phyloP scores from a whole-genome alignment of 2,329 filamentous ascomycete genomes.

The Arachnopeziza araneosa region DNA sequence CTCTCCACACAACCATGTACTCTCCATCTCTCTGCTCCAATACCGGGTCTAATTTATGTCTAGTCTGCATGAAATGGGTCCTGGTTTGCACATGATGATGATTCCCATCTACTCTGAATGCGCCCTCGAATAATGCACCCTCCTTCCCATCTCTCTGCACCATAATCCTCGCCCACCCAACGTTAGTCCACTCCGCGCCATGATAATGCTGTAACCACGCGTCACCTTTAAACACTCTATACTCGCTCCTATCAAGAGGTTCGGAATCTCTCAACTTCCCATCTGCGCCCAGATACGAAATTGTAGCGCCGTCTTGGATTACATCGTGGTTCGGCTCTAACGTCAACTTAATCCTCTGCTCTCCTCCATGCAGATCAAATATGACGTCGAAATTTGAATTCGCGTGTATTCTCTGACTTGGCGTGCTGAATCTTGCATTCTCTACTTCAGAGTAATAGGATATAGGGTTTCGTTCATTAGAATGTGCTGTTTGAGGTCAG shows the following conservation, averaged over 20 bases:
- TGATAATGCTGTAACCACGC: conserved; percentile 62
- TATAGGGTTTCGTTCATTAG: conserved; percentile 70
- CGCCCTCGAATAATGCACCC: conserved; percentile 80
- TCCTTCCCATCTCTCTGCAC: conserved; percentile 66
- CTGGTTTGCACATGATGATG: conserved; percentile 82
- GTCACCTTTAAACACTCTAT: conserved; percentile 79
- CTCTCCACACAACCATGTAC: conserved; percentile 85
- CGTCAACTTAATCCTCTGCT: conserved; percentile 68
- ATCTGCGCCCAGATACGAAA: conserved; percentile 67
- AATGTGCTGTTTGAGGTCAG: conserved; percentile 50
- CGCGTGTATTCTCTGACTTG: conserved; percentile 72
- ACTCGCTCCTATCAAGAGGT: conserved; percentile 62
- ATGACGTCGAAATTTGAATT: conserved; percentile 79
- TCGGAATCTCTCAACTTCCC: conserved; percentile 64
- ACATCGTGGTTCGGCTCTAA: conserved; percentile 91
- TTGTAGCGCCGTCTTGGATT: conserved; percentile 66
- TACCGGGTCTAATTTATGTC: conserved; percentile 64
- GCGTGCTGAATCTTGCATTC: conserved; percentile 70
- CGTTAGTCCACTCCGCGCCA: conserved; percentile 64
- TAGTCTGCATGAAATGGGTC: conserved; percentile 67
- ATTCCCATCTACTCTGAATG: conserved; percentile 74
- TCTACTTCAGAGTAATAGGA: conserved; percentile 68
- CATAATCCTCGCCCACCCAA: conserved; percentile 81
- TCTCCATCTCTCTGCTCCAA: conserved; percentile 50
- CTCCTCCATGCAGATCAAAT: conserved; percentile 65